Base-by-base conservation (phyloP, 1,284 basidiomycete genomes). In the Microbotryomycetes sp. region DNA sequence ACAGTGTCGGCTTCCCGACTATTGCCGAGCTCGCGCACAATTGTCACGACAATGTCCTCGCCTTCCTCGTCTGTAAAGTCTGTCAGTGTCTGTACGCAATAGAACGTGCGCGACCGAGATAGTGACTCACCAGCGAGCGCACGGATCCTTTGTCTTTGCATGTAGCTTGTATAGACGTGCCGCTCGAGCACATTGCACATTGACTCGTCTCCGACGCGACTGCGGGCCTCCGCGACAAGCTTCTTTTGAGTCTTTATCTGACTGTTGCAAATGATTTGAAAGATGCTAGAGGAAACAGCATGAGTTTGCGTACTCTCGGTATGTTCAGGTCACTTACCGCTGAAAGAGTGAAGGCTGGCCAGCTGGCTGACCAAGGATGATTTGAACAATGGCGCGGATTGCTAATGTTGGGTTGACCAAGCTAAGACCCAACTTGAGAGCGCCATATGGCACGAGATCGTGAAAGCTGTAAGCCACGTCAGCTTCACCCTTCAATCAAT, bases 341-440 rank as follows among this genome's bases (percentile, higher is more conserved):
- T 68, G 67, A 31, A 68, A 66, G 28, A 68, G 60, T 3, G 65
- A 66, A 5, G 52, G 52, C 41, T 64, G 62, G 1, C 67, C 67
- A 3, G 45, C 50, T 0, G 67, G 67, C 41, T 68, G 67, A 4
- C 65, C 67, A 27, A 66, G 62, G 15, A 68, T 21, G n/a, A 68
- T 57, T 9, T 61, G 57, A 5, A 68, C 67, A 35, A 68, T 54
- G 0, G 65, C 61, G 2, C 55, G 45, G 26, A 68, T 66, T 13
- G 67, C 66, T 62, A 68, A 52, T 0, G 65, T 68, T 3, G 67
- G 67, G 48, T 68, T 68, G 41, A 68, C 62, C 21, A 68, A 45
- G 2, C 29, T 56, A 15, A 68, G 46, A 2, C 67, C 67, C 15
- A 64, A 46, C 54, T 67, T 67, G 27, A 68, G 35, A 9, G 65